Base-by-base conservation (phyloP, 192 early-diverging fungal species). In the Mortierella alpina region DNA sequence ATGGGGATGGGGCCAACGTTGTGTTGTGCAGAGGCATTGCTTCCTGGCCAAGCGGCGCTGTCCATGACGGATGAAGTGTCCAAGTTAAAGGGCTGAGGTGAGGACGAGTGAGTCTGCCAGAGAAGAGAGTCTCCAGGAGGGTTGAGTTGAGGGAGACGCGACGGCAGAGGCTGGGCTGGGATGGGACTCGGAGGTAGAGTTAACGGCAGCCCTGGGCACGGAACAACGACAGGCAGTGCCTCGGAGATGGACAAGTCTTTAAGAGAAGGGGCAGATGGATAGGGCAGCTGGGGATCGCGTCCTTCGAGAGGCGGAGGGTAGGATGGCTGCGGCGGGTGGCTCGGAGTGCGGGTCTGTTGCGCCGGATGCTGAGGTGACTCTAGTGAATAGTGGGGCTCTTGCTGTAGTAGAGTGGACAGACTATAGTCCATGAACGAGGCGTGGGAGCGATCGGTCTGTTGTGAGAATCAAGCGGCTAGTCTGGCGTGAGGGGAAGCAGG, bases 31-130 rank as follows among this genome's bases (percentile, higher is more conserved):
- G 60, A 15, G 12, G 75, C 39, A 56, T 42, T 62, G 58, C 56
- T 79, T 39, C 68, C 67, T 58, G 75, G 52, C 75, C 75, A 79
- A 54, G 75, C 40, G 18, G 75, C 56, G 58, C 69, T 50, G 40
- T 79, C 75, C 75, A 79, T 79, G 69, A 79, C 67, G 67, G 62
- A 47, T 3, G 61, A 46, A 56, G 22, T 66, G 63, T 56, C 44
- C 20, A 59, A 40, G 68, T 53, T 45, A 45, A 41, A 20, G 31
- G 62, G 56, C 17, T 64, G 67, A 46, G 66, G 46, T 12, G 23
- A 41, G 5, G 59, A 69, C 12, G 73, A 17, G 22, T 62, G 64
- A 31, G 59, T 54, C n/a, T 55, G 71, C 71, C 72, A 75, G 52
- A 68, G 66, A 64, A 52, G 45, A 39, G 54, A 54, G 57, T 63